These are phyloP conservation scores for Trypanosoma avium DNA, from an alignment of 208 protist genomes.

Conservation along the genomic window DNA sequence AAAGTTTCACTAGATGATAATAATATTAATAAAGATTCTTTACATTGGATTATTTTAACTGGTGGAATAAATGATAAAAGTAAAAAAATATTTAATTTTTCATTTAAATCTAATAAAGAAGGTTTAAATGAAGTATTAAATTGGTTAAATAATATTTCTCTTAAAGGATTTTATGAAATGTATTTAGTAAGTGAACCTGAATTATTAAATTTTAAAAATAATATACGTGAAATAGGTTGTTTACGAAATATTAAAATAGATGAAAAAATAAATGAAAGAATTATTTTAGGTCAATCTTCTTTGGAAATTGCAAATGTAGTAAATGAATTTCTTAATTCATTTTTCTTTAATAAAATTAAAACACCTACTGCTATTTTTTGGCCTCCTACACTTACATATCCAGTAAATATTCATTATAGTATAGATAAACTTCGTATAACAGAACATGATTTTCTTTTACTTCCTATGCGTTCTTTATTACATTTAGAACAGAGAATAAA, in stretches of 20 bases:
- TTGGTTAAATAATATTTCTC: slow-evolving; percentile 8
- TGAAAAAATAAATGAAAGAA: slow-evolving; percentile 34
- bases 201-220: not conserved
- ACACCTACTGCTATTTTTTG: slow-evolving; percentile 46
- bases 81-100: not conserved
- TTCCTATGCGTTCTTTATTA: slow-evolving; percentile 44
- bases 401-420: slow-evolving; percentile 64
- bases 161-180: slow-evolving; percentile 12
- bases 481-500: slow-evolving; percentile 31
- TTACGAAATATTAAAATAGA: not conserved
- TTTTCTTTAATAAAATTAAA: slow-evolving; percentile 21
- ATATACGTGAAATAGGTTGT: not conserved
- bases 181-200: slow-evolving; percentile 26
- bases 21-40: not conserved
- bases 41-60: slow-evolving; percentile 31
- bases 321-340: slow-evolving; percentile 22
- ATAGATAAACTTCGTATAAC: slow-evolving; percentile 29
- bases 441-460: slow-evolving; percentile 59
- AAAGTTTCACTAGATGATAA: slow-evolving; percentile 14
- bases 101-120: slow-evolving; percentile 18
- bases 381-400: slow-evolving; percentile 41
- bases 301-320: slow-evolving; percentile 38
- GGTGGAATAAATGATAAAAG: not conserved
- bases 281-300: slow-evolving; percentile 41
- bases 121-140: slow-evolving; percentile 10